Evolutionary conservation across 78 protist genomes (phyloP).

Genomic region (Emiliania huxleyi): DNA sequence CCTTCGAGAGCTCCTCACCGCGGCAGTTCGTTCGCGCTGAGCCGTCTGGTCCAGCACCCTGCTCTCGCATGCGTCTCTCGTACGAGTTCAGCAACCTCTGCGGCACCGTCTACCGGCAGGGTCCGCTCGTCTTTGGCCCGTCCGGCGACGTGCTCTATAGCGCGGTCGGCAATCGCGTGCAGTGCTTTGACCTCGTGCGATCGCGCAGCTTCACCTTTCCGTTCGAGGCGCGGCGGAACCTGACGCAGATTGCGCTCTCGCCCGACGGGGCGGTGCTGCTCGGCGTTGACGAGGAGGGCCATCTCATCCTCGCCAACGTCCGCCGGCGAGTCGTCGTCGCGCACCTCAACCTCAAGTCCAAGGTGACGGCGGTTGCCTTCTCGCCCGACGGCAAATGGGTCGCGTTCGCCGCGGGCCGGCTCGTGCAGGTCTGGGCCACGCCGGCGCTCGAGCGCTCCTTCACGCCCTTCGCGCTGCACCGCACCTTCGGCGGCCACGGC

Average conservation of each 20-base stretch:
- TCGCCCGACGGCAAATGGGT: conserved; percentile 62
- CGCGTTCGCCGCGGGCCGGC: conserved; percentile 19
- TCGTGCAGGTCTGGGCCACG: conserved; percentile 33
- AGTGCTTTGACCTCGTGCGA: conserved; percentile 79
- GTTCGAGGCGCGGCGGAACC: conserved; percentile 60
- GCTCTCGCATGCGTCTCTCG: not conserved
- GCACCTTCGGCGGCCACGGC: conserved; percentile 27
- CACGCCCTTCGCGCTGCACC: conserved; percentile 22
- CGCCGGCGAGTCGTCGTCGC: conserved; percentile 32
- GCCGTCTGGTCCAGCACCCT: not conserved
- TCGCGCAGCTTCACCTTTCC: conserved; percentile 68
- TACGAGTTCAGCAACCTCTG: conserved; percentile 59
- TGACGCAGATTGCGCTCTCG: conserved; percentile 71
- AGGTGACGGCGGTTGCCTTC: conserved; percentile 36
- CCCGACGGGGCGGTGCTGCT: conserved; percentile 76
- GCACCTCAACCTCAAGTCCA: conserved; percentile 56
- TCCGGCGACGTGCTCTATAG: conserved; percentile 82
- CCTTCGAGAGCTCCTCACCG: no score
- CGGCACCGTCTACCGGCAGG: conserved; percentile 88
- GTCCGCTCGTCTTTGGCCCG: conserved; percentile 84
- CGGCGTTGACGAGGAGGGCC: conserved; percentile 64
- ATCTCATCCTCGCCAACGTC: conserved; percentile 43
- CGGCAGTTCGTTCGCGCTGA: no score
- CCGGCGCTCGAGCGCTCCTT: conserved; percentile 31
- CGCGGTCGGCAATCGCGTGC: conserved; percentile 91